Evolutionary conservation across 2,329 filamentous ascomycete species (phyloP), one percentile per base, ranked within the genome.

Genomic region (Microdochium nivale): DNA sequence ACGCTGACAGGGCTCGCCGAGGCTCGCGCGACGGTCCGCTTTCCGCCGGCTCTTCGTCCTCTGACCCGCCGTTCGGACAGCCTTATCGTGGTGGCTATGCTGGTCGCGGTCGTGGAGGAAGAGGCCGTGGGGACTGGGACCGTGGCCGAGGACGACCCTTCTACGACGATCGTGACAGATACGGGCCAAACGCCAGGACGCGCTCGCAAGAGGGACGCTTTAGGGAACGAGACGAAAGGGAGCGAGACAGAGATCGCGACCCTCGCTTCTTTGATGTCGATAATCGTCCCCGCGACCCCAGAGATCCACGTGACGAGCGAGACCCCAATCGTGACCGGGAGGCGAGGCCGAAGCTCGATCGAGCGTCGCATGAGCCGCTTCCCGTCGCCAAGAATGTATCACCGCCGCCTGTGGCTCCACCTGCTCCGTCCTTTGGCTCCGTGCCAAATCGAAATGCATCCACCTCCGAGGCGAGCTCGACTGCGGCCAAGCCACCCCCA

Each of bases 1-100:
- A 90, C 56, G 75, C 82, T 8, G 82, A 84, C 53, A 78, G 87
- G 53, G 80, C 83, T 19, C 76, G 86, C 51, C 76, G 86, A 47
- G 83, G 79, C 16, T 89, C 86, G 9, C 77, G 87, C 60, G 87
- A 91, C 60, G 87, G 86, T 0, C 86, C 87, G 11, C 78, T 83
- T 23, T 87, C 86, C 1, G 85, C 84, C 19, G 84, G 84, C 3
- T 88, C 87, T 2, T 82, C 81, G 10, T 83, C 81, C 23, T 87
- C 86, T 0, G 87, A 90, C 55, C 77, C 80, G 13, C 75, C 79
- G 1, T 84, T 85, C 52, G 77, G 74, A 19, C 74, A 44, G 10
- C 74, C 77, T 9, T 76, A 77, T 51, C 77, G 78, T 11, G 79
- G 83, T 21, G 76, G 78, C 27, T 78, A 78, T 5, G 79, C 80